Conservation (phyloP, 257 asterid species). For the Nicotiana benthamiana region DNA sequence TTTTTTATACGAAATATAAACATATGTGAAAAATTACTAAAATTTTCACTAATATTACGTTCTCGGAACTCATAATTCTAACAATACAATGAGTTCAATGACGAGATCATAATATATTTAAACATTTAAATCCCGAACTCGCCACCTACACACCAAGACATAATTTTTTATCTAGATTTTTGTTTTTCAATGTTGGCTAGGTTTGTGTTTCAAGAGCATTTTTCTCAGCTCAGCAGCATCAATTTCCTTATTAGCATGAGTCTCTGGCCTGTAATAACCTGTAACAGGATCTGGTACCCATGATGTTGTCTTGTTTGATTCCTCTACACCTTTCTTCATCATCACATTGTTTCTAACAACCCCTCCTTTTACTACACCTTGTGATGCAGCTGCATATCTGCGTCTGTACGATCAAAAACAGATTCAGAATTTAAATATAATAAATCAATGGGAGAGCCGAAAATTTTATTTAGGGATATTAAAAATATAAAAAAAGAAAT, state of each 20-base stretch:
- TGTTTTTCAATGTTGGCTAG: not conserved
- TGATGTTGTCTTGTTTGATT: slow-evolving; percentile 28
- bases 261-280: slow-evolving; percentile 77
- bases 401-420: slow-evolving; percentile 4
- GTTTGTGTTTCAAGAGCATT: slow-evolving; percentile 37
- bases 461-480: too few species aligned
- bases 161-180: not conserved
- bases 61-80: not conserved
- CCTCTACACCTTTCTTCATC: slow-evolving; percentile 33
- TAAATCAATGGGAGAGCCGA: too few species aligned
- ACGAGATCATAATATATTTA: not conserved
- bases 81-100: not conserved
- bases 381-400: slow-evolving; percentile 23
- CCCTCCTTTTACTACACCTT: slow-evolving; percentile 13
- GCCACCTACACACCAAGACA: not conserved
- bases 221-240: slow-evolving; percentile 57
- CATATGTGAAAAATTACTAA: not conserved
- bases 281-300: slow-evolving; percentile 85
- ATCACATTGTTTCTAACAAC: slow-evolving; percentile 14
- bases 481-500: too few species aligned
- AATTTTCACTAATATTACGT: not conserved
- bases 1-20: not conserved
- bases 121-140: not conserved
- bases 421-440: not conserved
- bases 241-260: slow-evolving; percentile 25